Base-by-base conservation (phyloP, 2,329 filamentous ascomycete genomes). In the Microdochium bolleyi region DNA sequence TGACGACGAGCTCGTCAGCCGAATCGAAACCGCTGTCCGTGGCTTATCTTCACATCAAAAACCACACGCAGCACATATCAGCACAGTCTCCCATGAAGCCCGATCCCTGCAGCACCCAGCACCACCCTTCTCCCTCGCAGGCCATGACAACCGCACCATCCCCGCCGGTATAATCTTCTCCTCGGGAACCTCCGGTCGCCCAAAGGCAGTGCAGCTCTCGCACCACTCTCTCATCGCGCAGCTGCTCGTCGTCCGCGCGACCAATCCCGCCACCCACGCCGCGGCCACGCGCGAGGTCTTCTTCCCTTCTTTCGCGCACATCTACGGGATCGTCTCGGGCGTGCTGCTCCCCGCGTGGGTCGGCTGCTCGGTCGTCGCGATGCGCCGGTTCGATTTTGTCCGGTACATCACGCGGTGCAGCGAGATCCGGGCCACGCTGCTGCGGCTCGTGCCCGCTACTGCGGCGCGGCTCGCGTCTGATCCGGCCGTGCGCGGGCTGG, bases 281-380 rank as follows among this genome's bases (percentile, higher is more conserved):
- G 55, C 54, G 0, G 55, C 59, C 51, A 56, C 58, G 49, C 54
- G 56, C 16, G 62, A 65, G 52, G 58, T 61, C 1, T 64, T 65
- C 55, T 62, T 62, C 48, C 61, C 62, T 1, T 60, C 60, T 3
- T 61, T 64, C 37, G 55, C 57, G 2, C 62, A 63, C 46, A 55
- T 64, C 7, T 64, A 64, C 44, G 61, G 61, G 9, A 55, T 62
- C 25, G 57, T 61, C 7, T 58, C 56, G 2, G 60, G 55, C 1
- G 52, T 63, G 2, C 49, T 61, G 2, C 27, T 62, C 2, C 57
- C 60, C 0, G 56, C 57, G 1, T 62, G 58, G 59, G 52, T 58
- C 2, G 61, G 61, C 2, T 58, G 55, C 13, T 61, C 60, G 27
- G 51, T 56, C 2, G 56, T 61, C 24, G 48, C 53, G 5, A 61